phyloP scores from a whole-genome alignment of 2,329 filamentous ascomycete species.

The Dryadomyces quercivorus region DNA sequence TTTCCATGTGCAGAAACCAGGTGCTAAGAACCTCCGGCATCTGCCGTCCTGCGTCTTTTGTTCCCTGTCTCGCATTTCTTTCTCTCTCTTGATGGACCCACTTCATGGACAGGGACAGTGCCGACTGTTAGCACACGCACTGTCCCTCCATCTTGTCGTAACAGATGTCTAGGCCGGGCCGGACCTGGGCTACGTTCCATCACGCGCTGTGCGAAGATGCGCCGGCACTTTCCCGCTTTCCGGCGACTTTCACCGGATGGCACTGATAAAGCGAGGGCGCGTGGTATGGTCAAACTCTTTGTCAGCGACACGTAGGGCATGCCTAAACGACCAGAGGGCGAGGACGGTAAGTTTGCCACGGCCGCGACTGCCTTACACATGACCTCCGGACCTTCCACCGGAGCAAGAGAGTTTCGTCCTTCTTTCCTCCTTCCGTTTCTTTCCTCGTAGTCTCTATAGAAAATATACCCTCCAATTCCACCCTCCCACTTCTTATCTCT shows the following conservation, averaged over 20 bases:
- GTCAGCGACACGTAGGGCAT: no score
- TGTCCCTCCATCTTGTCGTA: neutral
- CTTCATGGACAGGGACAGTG: neutral
- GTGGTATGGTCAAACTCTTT: no score
- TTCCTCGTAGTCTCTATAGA: no score
- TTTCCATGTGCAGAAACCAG: no score
- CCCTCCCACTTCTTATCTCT: no score
- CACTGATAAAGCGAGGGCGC: no score
- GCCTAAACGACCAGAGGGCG: no score
- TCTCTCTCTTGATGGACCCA: neutral
- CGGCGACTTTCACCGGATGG: no score
- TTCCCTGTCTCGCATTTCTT: neutral
- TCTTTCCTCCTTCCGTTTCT: neutral
- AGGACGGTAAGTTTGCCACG: neutral
- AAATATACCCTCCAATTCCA: no score
- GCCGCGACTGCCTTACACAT: neutral
- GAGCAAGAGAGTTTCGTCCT: neutral
- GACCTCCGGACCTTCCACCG: neutral
- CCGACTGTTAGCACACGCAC: neutral
- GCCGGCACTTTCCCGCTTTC: no score
- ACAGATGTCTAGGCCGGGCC: neutral
- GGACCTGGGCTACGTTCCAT: neutral
- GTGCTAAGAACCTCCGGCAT: no score
- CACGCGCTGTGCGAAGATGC: neutral
- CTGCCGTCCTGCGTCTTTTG: neutral